Conservation (phyloP, 164 flowering plant genomes). For the Nelumbo lutea region DNA sequence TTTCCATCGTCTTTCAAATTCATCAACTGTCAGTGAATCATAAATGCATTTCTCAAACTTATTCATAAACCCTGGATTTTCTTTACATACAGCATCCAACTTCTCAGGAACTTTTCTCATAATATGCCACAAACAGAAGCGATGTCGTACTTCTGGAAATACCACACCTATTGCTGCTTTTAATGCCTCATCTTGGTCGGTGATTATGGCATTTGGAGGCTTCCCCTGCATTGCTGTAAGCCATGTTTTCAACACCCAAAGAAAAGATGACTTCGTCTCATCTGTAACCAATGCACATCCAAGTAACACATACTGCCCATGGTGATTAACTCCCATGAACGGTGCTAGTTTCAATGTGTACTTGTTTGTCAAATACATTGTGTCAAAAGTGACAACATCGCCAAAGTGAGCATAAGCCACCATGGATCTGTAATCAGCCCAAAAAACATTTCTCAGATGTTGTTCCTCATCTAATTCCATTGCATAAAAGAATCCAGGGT, state of each 20-base stretch:
- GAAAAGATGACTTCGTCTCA: constrained; percentile 34
- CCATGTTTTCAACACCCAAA: constrained; percentile 54
- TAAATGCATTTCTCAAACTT: constrained; percentile 43
- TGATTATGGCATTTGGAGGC: constrained; percentile 38
- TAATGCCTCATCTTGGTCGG: constrained; percentile 37
- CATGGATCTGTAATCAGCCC: constrained; percentile 48
- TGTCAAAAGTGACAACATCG: constrained; percentile 50
- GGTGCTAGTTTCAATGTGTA: constrained; percentile 38
- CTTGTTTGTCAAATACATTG: constrained; percentile 33
- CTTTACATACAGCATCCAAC: constrained; percentile 26
- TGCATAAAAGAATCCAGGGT: constrained; percentile 49
- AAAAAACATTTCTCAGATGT: constrained; percentile 40
- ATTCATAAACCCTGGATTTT: constrained; percentile 30
- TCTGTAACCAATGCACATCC: constrained; percentile 51
- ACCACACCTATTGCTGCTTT: constrained; percentile 34
- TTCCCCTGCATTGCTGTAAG: constrained; percentile 37
- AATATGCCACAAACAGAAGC: constrained; percentile 39
- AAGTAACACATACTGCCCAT: constrained; percentile 39
- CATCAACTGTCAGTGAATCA: constrained; percentile 39
- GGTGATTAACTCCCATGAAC: constrained; percentile 50
- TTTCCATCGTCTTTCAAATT: constrained; percentile 48
- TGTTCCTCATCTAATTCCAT: constrained; percentile 51
- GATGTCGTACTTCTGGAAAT: constrained; percentile 38
- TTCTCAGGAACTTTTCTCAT: constrained; percentile 37
- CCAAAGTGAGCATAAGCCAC: constrained; percentile 32